phyloP scores from a whole-genome alignment of 225 moss, liverwort and hornwort species.

The Straminergon stramineum region DNA sequence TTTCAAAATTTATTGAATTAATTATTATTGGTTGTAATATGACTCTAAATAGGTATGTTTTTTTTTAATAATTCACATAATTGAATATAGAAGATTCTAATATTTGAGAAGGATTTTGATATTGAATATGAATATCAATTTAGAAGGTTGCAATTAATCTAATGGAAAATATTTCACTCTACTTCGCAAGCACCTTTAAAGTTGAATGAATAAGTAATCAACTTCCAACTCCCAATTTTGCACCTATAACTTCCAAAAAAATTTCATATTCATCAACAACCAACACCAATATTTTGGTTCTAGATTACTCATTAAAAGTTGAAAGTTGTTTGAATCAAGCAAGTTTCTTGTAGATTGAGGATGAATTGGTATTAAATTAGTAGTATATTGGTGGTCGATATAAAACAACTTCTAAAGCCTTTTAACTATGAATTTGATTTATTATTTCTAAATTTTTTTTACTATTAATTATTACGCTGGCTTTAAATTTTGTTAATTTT shows the following conservation, averaged over 20 bases:
- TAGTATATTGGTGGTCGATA: background rate
- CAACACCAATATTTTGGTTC: background rate
- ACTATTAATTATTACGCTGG: accelerated
- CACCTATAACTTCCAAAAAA: background rate
- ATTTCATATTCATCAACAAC: background rate
- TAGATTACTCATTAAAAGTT: background rate
- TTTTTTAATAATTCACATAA: background rate
- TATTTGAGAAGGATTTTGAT: background rate
- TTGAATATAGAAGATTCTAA: background rate
- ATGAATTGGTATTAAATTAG: background rate
- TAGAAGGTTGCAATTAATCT: background rate
- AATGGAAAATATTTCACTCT: background rate
- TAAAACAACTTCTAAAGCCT: background rate
- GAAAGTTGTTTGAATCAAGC: background rate
- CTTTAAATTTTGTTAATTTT: background rate
- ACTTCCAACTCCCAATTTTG: background rate
- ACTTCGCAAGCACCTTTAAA: background rate
- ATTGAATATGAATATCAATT: background rate
- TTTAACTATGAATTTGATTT: background rate
- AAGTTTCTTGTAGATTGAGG: background rate
- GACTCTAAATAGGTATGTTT: too few relatives aligned
- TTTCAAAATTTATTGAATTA: background rate
- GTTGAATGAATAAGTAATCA: background rate
- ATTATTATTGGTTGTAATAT: background rate
- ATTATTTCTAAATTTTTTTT: background rate